These are phyloP conservation scores for Colletotrichum gloeosporioides DNA, from an alignment of 2,329 filamentous ascomycete genomes.

Conservation along the genomic window DNA sequence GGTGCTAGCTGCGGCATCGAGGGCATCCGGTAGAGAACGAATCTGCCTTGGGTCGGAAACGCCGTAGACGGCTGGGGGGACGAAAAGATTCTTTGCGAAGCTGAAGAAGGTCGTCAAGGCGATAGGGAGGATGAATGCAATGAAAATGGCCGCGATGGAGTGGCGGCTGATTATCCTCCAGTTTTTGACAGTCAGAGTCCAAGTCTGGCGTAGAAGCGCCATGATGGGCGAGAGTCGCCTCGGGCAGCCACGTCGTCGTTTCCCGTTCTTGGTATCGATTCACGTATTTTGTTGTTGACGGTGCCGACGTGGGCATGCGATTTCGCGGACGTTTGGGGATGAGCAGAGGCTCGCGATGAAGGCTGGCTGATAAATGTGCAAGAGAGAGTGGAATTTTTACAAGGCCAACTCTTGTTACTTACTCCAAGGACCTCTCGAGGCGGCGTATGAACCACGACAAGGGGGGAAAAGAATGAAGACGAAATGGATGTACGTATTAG, in stretches of 20 bases:
- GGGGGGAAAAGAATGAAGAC: neutral
- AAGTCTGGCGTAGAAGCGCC: slow-evolving; percentile 61
- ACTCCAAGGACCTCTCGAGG: neutral
- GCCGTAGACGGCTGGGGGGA: slow-evolving; percentile 77
- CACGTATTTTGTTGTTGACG: neutral
- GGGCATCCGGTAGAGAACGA: slow-evolving; percentile 67
- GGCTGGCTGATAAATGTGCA: neutral
- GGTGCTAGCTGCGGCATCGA: slow-evolving; percentile 57
- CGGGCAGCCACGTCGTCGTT: too few relatives aligned
- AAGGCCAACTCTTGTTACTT: neutral
- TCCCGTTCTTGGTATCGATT: neutral
- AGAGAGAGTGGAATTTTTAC: neutral
- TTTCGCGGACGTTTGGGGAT: neutral
- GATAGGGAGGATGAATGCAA: slow-evolving; percentile 65
- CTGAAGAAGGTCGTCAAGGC: slow-evolving; percentile 64
- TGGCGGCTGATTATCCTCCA: slow-evolving; percentile 65
- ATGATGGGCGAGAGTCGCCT: slow-evolving; percentile 37
- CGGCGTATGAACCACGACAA: neutral
- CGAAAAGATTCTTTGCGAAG: slow-evolving; percentile 83
- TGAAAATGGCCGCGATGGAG: slow-evolving; percentile 53
- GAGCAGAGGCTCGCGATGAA: neutral
- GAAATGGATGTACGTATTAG: neutral
- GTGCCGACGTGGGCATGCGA: neutral
- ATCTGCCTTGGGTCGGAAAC: slow-evolving; percentile 69
- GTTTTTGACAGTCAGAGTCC: slow-evolving; percentile 68